Evolutionary conservation across 495 filamentous ascomycete species (phyloP).

Genomic region (Tetracladium setigerum): DNA sequence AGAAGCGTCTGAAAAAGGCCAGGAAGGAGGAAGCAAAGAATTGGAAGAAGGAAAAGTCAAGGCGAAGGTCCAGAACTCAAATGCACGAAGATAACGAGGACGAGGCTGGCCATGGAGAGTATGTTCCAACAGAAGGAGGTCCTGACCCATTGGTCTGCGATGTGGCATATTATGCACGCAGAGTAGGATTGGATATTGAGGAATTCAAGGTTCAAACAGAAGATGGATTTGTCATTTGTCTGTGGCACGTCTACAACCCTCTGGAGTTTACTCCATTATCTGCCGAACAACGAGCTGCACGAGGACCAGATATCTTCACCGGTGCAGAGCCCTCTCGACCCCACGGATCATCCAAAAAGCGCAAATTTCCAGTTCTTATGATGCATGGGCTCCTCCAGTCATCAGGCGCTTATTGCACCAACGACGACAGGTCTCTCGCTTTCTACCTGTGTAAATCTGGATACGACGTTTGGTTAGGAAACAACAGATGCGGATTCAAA

Average conservation of each 20-base stretch:
- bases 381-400: slow-evolving; percentile 87
- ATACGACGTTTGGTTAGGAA: slow-evolving; percentile 96
- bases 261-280: slow-evolving; percentile 49
- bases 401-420: slow-evolving; percentile 80
- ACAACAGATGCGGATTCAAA: slow-evolving; percentile 83
- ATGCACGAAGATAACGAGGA: slow-evolving; percentile 31
- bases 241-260: slow-evolving; percentile 90
- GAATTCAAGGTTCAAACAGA: slow-evolving; percentile 83
- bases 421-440: slow-evolving; percentile 83
- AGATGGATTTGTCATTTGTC: slow-evolving; percentile 82
- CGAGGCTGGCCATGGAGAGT: slow-evolving; percentile 41
- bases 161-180: slow-evolving; percentile 77
- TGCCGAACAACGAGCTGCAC: slow-evolving; percentile 29
- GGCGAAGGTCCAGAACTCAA: slow-evolving; percentile 9
- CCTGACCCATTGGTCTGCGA: slow-evolving; percentile 72
- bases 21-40: slow-evolving; percentile 47
- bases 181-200: slow-evolving; percentile 85
- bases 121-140: slow-evolving; percentile 67
- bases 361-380: slow-evolving; percentile 79
- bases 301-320: slow-evolving; percentile 33
- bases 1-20: slow-evolving; percentile 38
- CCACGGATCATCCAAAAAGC: slow-evolving; percentile 14
- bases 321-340: slow-evolving; percentile 9
- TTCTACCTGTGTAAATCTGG: slow-evolving; percentile 89
- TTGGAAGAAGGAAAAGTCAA: slow-evolving; percentile 49